Base-by-base conservation (phyloP, 164 flowering plant genomes). In the Berberis thunbergii region DNA sequence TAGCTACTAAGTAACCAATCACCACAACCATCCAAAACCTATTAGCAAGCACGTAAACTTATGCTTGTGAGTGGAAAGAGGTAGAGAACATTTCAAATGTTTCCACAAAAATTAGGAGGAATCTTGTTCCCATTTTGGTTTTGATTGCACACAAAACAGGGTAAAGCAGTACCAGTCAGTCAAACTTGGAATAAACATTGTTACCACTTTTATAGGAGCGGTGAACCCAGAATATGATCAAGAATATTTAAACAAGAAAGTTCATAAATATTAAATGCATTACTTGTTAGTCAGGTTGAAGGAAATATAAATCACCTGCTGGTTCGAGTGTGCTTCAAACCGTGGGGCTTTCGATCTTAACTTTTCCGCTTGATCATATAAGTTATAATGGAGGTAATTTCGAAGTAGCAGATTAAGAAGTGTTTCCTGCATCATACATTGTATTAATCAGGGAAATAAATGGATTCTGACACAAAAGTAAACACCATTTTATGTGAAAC, bases 241-340 rank as follows among this genome's bases (percentile, higher is more conserved):
- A 7, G 4, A 48, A 2, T 11, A 48, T 6, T 6, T 6, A 48
- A 48, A 48, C 10, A 48, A 48, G 1, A 48, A 7, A 48, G 10
- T 7, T 26, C 26, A 26, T 26, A 26, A 26, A 26, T 26, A 26
- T 26, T 26, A 26, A 26, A 26, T 26, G 26, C 26, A 26, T 26
- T 26, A 26, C 26, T 26, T 26, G 26, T 26, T 26, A 26, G 26
- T 26, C 26, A 26, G 26, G 26, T 26, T 26, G 26, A 26, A 26
- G 10, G 10, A 48, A 56, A 46, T 43, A 7, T 41, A 57, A 58
- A 5, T 63, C 75, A 62, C 98, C 96, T 89, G 97, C 74, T 93
- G 98, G 73, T 90, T 93, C 57, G 97, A 90, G 71, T 88, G 97
- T 43, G 97, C 97, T 77, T 91, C 96, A 80, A 88, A 93, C 45